A percentile compares a stretch with the other conserved stretches of the same genome.
phyloP scores from a whole-genome alignment of 2,329 filamentous ascomycete genomes.

The Verruconis gallopava region DNA sequence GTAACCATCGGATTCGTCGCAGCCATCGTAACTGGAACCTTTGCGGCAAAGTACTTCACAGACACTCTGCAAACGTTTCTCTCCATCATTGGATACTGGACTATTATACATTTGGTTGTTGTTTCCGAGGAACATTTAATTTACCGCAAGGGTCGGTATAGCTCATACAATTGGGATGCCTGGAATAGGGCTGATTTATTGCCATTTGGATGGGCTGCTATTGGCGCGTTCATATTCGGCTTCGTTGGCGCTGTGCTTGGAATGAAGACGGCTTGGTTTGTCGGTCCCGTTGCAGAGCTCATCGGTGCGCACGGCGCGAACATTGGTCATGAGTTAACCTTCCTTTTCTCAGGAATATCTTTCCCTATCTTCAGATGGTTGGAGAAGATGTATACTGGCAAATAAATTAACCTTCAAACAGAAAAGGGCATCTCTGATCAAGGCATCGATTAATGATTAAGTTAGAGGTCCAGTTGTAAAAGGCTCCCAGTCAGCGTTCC shows the following conservation, averaged over 20 bases:
- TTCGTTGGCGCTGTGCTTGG: constrained; percentile 23
- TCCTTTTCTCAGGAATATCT: constrained; percentile 19
- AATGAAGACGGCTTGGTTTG: constrained; percentile 25
- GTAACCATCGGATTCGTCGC: constrained; percentile 23
- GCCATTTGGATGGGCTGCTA: constrained; percentile 24
- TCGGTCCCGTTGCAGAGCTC: constrained; percentile 20
- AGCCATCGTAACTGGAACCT: constrained; percentile 22
- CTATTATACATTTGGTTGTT: constrained; percentile 20
- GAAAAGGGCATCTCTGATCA: neutral
- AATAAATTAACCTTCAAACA: constrained; percentile 10
- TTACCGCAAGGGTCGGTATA: constrained; percentile 21
- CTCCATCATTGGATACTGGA: constrained; percentile 20
- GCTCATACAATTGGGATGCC: constrained; percentile 21
- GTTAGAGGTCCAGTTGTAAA: constrained; percentile 10
- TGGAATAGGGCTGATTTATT: constrained; percentile 20
- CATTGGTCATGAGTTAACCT: constrained; percentile 24
- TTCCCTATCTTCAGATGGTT: constrained; percentile 21
- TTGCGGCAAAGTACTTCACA: constrained; percentile 20
- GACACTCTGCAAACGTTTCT: constrained; percentile 18
- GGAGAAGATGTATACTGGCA: constrained; percentile 19
- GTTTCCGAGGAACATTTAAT: constrained; percentile 24
- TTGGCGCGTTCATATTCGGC: constrained; percentile 21
- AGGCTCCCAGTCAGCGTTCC: constrained; percentile 18
- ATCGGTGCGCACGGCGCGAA: constrained; percentile 23
- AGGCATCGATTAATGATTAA: no score